These are phyloP conservation scores for Corylus heterophylla DNA, from an alignment of 306 rosid genomes.

Conservation along the genomic window DNA sequence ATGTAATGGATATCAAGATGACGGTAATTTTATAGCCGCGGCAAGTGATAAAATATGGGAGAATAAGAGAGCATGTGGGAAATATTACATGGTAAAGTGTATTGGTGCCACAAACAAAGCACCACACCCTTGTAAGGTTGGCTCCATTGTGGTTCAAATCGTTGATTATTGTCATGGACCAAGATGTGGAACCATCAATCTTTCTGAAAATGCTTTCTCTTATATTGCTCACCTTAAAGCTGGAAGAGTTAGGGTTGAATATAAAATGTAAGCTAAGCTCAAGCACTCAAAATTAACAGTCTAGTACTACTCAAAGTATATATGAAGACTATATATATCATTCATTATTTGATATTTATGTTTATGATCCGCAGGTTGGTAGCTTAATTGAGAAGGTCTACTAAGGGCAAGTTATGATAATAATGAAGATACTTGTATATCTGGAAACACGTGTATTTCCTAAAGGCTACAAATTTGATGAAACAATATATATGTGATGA, in stretches of 20 bases:
- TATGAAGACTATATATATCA: too few relatives aligned
- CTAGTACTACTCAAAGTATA: too few relatives aligned
- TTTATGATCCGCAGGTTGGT: too few relatives aligned
- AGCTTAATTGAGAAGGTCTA: too few relatives aligned
- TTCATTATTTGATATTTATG: too few relatives aligned
- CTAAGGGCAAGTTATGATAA: too few relatives aligned
- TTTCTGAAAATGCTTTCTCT: conserved; percentile 4
- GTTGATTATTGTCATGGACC: background rate
- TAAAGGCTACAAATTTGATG: too few relatives aligned
- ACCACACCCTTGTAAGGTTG: background rate
- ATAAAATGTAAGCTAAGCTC: background rate
- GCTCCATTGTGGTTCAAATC: background rate
- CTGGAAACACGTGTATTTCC: too few relatives aligned
- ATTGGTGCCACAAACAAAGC: background rate
- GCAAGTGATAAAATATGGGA: background rate
- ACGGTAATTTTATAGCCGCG: background rate
- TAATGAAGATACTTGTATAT: too few relatives aligned
- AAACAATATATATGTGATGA: too few relatives aligned
- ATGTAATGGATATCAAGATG: conserved; percentile 4
- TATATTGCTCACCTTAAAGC: background rate
- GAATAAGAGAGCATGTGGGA: background rate
- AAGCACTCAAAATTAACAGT: too few relatives aligned
- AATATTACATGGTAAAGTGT: background rate
- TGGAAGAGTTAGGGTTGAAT: conserved; percentile 9
- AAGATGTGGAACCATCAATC: background rate